A percentile compares a stretch with the other conserved stretches of the same genome.
Conservation (phyloP, 306 rosid genomes). For the Vigna trinervia region DNA sequence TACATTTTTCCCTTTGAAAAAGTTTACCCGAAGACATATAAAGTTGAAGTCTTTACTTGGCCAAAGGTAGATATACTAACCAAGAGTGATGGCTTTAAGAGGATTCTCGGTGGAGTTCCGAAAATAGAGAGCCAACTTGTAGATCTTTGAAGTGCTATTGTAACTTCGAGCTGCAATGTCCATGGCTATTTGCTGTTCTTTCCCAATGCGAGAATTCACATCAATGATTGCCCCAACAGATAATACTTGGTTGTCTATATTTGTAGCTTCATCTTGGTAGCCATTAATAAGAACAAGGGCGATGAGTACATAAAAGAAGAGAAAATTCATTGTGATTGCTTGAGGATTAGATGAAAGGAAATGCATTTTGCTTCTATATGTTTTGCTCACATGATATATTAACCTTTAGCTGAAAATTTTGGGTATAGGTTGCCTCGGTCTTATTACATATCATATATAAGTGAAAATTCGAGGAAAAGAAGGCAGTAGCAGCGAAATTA, state of each 20-base stretch:
- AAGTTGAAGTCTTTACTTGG: neutral
- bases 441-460: neutral
- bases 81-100: slow-evolving; percentile 36
- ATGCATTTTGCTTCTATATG: slow-evolving; percentile 43
- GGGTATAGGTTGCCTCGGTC: neutral
- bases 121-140: slow-evolving; percentile 49
- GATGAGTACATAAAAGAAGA: slow-evolving; percentile 34
- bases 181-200: slow-evolving; percentile 61
- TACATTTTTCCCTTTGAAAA: neutral
- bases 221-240: slow-evolving; percentile 51
- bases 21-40: neutral
- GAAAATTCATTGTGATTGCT: slow-evolving; percentile 27
- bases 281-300: slow-evolving; percentile 18
- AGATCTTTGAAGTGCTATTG: slow-evolving; percentile 45
- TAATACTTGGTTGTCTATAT: slow-evolving; percentile 29
- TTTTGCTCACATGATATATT: slow-evolving; percentile 3
- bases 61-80: slow-evolving; percentile 42
- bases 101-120: slow-evolving; percentile 33
- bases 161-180: slow-evolving; percentile 48
- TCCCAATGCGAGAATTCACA: slow-evolving; percentile 52
- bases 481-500: slow-evolving; percentile 6
- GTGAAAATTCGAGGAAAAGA: slow-evolving; percentile 2
- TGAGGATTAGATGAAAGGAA: slow-evolving; percentile 31
- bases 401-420: neutral
- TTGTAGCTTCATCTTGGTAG: slow-evolving; percentile 6